Base-by-base conservation (phyloP, 164 flowering plant genomes). In the Berberis vulgaris region DNA sequence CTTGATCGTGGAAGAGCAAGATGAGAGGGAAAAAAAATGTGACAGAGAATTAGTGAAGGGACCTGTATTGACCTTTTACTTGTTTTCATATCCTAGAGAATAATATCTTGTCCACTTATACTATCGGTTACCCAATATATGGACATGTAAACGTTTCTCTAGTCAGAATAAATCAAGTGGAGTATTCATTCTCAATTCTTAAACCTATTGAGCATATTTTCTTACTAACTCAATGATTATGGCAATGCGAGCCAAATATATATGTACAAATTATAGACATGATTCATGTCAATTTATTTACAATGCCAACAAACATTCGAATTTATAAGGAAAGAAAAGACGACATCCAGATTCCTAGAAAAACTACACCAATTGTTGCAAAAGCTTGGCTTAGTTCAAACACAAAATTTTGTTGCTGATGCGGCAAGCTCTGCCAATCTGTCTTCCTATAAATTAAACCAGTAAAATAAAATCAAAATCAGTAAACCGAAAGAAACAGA, bases 271-370 rank as follows among this genome's bases (percentile, higher is more conserved):
- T 1, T 47, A 47, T 47, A 47, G 9, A 47, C 2, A 47, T 4
- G 1, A 45, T 54, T 59, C 65, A 2, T 63, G 39, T 43, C 26
- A 44, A 56, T 57, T 59, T 77, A 77, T 80, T 49, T 74, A 79
- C 83, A 78, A 1, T 60, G 44, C 45, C 43, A 60, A 41, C 5
- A 60, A 55, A 52, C 61, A 42, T 63, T 62, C 43, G 40, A 62
- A 42, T 70, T 71, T 63, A 88, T 7, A 69, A 63, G 6, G 81
- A 69, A 40, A 89, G 79, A 68, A 67, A 76, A 63, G 87, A 83
- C 45, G 89, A 70, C 74, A 84, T 70, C 97, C 98, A 94, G 62
- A 94, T 87, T 57, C 91, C 98, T 42, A 88, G 67, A 1, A 87
- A 82, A n/a, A 91, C 96, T 12, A 88, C 63, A 7, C 81, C 87